A percentile compares a stretch with the other conserved stretches of the same genome.
Evolutionary conservation across 1,284 basidiomycete genomes (phyloP).

Genomic region (Ganoderma sinense): DNA sequence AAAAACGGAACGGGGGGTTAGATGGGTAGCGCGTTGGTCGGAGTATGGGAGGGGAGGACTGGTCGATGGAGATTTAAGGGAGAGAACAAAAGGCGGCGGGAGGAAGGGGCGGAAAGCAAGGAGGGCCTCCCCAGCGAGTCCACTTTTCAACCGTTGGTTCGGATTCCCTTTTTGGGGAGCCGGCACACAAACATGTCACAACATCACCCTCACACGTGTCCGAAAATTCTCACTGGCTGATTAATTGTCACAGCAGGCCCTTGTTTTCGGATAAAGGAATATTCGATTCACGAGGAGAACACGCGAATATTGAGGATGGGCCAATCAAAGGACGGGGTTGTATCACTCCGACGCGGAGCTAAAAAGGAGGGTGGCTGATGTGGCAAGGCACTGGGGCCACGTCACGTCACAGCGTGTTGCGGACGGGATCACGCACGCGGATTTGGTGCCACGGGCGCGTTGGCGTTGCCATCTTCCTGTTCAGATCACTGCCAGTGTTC

Average conservation of each 20-base stretch:
- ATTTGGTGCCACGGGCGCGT: slow-evolving; percentile 27
- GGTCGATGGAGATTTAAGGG: slow-evolving; percentile 28
- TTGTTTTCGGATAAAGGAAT: slow-evolving; percentile 20
- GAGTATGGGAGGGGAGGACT: slow-evolving; percentile 24
- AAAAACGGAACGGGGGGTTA: slow-evolving; percentile 28
- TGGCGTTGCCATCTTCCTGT: not conserved
- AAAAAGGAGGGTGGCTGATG: slow-evolving; percentile 27
- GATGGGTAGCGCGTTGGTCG: slow-evolving; percentile 32
- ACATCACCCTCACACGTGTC: slow-evolving; percentile 37
- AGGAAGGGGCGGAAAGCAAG: slow-evolving; percentile 31
- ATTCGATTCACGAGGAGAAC: slow-evolving; percentile 28
- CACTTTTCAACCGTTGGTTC: slow-evolving; percentile 38
- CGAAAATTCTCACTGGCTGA: slow-evolving; percentile 24
- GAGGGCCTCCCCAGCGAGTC: slow-evolving; percentile 24
- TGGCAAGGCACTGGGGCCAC: slow-evolving; percentile 22
- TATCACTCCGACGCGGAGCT: slow-evolving; percentile 29
- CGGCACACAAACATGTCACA: slow-evolving; percentile 33
- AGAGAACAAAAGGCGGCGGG: slow-evolving; percentile 28
- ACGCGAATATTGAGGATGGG: slow-evolving; percentile 4
- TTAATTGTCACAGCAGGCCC: slow-evolving; percentile 28
- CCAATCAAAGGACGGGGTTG: slow-evolving; percentile 16
- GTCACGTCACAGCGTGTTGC: slow-evolving; percentile 28
- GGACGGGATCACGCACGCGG: slow-evolving; percentile 28
- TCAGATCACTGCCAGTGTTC: not conserved
- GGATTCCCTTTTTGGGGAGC: slow-evolving; percentile 28